Evolutionary conservation across 31 red algal genomes (phyloP).

Genomic region (Porphyra umbilicalis): DNA sequence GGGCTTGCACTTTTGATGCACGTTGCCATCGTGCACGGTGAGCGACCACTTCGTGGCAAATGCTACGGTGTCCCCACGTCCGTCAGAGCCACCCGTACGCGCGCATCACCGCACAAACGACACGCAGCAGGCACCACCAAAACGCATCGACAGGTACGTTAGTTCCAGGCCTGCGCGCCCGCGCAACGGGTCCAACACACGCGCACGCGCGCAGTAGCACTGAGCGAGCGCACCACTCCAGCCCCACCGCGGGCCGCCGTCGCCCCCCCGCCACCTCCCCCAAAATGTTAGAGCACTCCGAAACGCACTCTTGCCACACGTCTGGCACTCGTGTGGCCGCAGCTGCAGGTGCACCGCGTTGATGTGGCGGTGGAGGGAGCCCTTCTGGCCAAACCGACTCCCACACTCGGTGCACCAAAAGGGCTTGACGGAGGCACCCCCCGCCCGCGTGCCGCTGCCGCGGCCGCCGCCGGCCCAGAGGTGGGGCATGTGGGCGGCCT

Average conservation of each 20-base stretch:
- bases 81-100: neutral
- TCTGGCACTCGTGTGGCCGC: constrained; percentile 23
- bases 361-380: constrained; percentile 37
- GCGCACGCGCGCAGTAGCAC: too few relatives aligned
- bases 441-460: neutral
- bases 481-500: too few relatives aligned
- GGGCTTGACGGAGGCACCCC: neutral
- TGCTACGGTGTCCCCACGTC: too few relatives aligned
- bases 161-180: too few relatives aligned
- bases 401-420: constrained; percentile 29
- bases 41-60: constrained; percentile 62
- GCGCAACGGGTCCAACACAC: too few relatives aligned
- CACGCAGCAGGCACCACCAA: neutral
- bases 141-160: too few relatives aligned
- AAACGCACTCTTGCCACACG: neutral
- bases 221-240: neutral
- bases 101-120: neutral
- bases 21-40: constrained; percentile 57
- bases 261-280: neutral
- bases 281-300: neutral
- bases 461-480: too few relatives aligned
- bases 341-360: constrained; percentile 40
- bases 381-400: constrained; percentile 36
- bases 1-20: constrained; percentile 61
- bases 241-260: too few relatives aligned